phyloP scores from a whole-genome alignment of 148 eudicot genomes.

The Amaranthus palmeri region DNA sequence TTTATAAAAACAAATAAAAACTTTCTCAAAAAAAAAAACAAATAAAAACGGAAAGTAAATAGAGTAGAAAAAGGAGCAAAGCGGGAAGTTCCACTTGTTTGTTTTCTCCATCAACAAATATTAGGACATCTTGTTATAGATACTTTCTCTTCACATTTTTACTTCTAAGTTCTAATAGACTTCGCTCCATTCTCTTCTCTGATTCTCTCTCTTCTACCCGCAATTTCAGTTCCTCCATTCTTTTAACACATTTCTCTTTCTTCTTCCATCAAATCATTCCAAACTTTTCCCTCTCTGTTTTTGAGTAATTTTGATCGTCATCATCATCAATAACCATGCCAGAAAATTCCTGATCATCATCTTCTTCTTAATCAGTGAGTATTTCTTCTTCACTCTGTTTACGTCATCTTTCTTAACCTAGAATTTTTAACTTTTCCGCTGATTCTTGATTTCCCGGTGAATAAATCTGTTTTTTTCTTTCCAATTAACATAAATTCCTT shows the following conservation, averaged over 20 bases:
- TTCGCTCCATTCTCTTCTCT: constrained; percentile 2
- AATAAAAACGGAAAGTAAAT: background rate
- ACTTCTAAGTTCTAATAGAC: background rate
- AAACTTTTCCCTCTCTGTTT: constrained; percentile 1
- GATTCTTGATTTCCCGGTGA: background rate
- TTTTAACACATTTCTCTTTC: background rate
- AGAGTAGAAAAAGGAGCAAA: constrained; percentile 7
- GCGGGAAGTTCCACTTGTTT: constrained; percentile 11
- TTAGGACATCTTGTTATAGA: too few species aligned
- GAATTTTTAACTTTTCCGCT: background rate
- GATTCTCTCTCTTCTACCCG: constrained; percentile 21
- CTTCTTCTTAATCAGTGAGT: background rate
- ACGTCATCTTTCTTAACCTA: too few species aligned
- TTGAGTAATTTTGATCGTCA: background rate
- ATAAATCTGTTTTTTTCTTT: background rate
- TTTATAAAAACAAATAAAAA: background rate
- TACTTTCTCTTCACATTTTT: background rate
- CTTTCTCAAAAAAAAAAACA: too few species aligned
- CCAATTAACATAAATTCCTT: background rate
- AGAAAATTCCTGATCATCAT: background rate
- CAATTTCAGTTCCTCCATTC: constrained; percentile 17
- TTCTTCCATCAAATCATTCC: background rate
- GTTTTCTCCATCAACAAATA: background rate
- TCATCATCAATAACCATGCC: constrained; percentile 5
- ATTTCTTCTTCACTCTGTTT: background rate